Base-by-base conservation (phyloP, 257 asterid genomes). In the Orobanche coerulescens region DNA sequence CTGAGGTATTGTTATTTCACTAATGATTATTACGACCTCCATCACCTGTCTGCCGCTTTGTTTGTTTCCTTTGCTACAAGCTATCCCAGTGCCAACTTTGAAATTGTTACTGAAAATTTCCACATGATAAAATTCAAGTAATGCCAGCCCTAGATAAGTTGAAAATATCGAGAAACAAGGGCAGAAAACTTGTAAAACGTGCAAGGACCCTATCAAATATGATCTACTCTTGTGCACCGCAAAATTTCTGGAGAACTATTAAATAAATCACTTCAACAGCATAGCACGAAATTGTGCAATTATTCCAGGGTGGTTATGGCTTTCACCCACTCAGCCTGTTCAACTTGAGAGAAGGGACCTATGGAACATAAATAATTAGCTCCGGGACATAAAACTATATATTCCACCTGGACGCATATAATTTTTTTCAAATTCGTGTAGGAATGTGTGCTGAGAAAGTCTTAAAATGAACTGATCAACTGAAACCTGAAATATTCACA, bases 1-100 rank as follows among this genome's bases (percentile, higher is more conserved):
- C 8, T 65, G 71, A 39, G 72, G 65, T 69, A 73, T 76, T 62
- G 86, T 53, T 57, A 51, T 24, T 55, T 82, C 80, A 42, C 83
- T 92, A 34, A 82, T 59, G 70, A 92, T 76, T 52, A 92, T 74
- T 24, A 86, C 87, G 25, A 75, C 94, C 70, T 92, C 98, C 87
- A 82, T 76, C 70, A 74, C 81, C 65, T 68, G 81, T 52, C 68
- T 73, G 53, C 61, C 66, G 62, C 73, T 70, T 71, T 40, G 78
- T 66, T 52, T 69, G 72, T 69, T 71, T 62, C 73, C 78, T 51
- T 77, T 70, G 76, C 80, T 64, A 60, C 79, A 69, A 20, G 90
- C 90, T 49, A 59, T 65, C 54, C 95, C 98, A 55, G 76, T 70
- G 37, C 96, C 98, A 74, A 88, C 76, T 81, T 81, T 92, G 73